Evolutionary conservation across 2,329 filamentous ascomycete genomes (phyloP), one percentile per base, ranked within the genome.

Genomic region (Stemphylium lycopersici): DNA sequence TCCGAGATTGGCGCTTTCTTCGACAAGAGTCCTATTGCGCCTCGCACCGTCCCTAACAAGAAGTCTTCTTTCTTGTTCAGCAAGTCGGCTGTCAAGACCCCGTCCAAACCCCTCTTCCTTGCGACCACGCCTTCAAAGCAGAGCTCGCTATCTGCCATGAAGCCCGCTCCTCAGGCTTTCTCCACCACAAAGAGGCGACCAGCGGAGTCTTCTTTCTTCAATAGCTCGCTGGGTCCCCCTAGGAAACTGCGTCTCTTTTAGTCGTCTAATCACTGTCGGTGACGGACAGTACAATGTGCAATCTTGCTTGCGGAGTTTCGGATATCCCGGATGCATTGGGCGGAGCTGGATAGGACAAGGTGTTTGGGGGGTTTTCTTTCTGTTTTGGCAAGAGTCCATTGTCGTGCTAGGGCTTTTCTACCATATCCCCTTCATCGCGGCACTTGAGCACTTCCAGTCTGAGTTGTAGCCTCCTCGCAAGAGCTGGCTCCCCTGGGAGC

Each of bases 61-160:
- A 69, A 66, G 54, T 59, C 64, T 4, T 55, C 58, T 24, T 64
- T 62, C 46, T 57, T 68, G 8, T 55, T 68, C 29, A 33, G 71
- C 72, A 56, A 72, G 73, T 74, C 80, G 3, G 81, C 83, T 51
- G 78, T 70, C 44, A 69, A 81, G 65, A 84, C 82, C 1, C 83
- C 83, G 1, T 81, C 82, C 0, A 84, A 84, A 65, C 79, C 81
- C 15, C 63, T 53, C 31, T 65, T 62, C 40, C 66, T 73, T 20
- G 48, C 48, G n/a, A 52, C 67, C 20, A 66, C 65, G 8, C 65
- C 70, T 3, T 32, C 67, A 44, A 62, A 67, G 40, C 59, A 58
- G 3, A 46, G 57, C 39, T 42, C 26, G 26, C 6, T 55, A 4
- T 61, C 61, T 8, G 58, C 62, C 12, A 51, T 57, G 12, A 63